These are phyloP conservation scores for Ascochyta clinopodiicola DNA, from an alignment of 2,329 filamentous ascomycete species.

Conservation along the genomic window DNA sequence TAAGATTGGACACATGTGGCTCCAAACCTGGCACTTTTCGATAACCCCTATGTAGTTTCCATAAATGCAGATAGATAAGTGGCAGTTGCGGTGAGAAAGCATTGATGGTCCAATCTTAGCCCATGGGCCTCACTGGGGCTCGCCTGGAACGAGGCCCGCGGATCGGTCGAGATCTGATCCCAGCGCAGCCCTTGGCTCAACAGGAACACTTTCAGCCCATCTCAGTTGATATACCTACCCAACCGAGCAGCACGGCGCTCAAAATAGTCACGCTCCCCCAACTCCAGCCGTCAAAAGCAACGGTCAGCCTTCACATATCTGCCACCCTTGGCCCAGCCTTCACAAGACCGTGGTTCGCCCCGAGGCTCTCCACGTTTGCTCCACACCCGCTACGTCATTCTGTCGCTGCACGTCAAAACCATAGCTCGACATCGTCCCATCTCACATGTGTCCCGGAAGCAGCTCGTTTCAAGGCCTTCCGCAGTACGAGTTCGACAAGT, in stretches of 20 bases:
- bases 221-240: conserved; percentile 4
- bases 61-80: conserved; percentile 8
- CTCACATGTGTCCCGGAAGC: conserved; percentile 37
- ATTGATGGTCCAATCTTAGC: conserved; percentile 25
- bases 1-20: not conserved
- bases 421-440: conserved; percentile 26
- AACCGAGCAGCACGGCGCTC: conserved; percentile 2
- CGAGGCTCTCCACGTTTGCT: conserved; percentile 13
- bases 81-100: conserved; percentile 17
- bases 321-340: conserved; percentile 3
- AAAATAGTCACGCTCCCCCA: conserved; percentile 2
- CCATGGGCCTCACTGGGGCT: conserved; percentile 16
- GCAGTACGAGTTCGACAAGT: conserved; percentile 36
- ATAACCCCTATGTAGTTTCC: conserved; percentile 19
- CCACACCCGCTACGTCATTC: conserved; percentile 33
- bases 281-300: conserved; percentile 1
- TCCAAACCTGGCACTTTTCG: not conserved
- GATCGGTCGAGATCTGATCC: conserved; percentile 32
- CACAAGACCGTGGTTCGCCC: conserved; percentile 4
- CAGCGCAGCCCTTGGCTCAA: conserved; percentile 38
- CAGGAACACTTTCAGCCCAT: conserved; percentile 29
- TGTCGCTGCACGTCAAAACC: conserved; percentile 24
- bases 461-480: conserved; percentile 33
- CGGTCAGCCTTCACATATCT: not conserved
- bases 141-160: conserved; percentile 23